Conservation (phyloP, 805 yeast genomes). For the Ogataea zsoltii region DNA sequence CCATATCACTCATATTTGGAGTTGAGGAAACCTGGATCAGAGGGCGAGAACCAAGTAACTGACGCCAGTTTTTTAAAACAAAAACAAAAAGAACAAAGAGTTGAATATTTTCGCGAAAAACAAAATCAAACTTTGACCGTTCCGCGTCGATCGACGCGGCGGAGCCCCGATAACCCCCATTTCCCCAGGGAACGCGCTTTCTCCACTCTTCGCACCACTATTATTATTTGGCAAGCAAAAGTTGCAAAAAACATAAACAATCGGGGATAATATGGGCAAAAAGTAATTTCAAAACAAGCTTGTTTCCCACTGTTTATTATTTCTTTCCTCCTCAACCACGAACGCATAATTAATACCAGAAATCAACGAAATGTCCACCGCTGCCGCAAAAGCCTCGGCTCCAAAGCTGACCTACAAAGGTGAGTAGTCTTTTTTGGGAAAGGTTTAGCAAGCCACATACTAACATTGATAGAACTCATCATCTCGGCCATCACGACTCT, state of each 20-base stretch:
- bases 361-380: constrained; percentile 37
- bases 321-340: constrained; percentile 1
- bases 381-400: constrained; percentile 32
- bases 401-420: constrained; percentile 49
- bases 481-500: constrained; percentile 67
- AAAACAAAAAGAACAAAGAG: no score
- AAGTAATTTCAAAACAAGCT: constrained; percentile 5
- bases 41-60: no score
- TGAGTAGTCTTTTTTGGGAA: constrained; percentile 28
- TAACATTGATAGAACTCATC: constrained; percentile 51
- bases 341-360: constrained; percentile 1
- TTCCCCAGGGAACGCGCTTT: constrained; percentile 8
- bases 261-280: constrained; percentile 6
- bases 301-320: background rate
- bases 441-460: constrained; percentile 7
- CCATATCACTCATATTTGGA: no score
- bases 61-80: background rate
- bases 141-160: constrained; percentile 8
- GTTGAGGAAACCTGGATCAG: background rate
- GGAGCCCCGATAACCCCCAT: background rate
- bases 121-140: no score
- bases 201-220: constrained; percentile 5
- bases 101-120: no score
- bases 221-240: constrained; percentile 5
- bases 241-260: constrained; percentile 15